phyloP scores from a whole-genome alignment of 768 basidiomycete genomes.

The Hericium rajendrae region DNA sequence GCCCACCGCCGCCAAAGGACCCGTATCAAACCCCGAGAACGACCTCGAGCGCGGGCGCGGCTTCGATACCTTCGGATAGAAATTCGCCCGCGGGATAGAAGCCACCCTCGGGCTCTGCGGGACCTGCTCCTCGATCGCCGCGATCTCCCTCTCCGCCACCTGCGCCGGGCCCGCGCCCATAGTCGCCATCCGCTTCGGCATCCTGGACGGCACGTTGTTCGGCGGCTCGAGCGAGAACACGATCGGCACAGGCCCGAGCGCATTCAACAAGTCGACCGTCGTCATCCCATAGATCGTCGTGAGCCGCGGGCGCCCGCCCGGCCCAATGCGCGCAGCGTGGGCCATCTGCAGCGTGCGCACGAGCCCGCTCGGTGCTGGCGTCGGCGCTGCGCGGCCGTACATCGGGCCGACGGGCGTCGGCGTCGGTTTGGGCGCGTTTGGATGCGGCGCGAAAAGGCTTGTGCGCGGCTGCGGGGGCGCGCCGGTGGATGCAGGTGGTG shows the following conservation, averaged over 20 bases:
- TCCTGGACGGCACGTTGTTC: conserved; percentile 21
- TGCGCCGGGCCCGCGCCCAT: not conserved
- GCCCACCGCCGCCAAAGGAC: conserved; percentile 18
- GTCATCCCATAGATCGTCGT: conserved; percentile 57
- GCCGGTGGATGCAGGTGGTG: conserved; percentile 7
- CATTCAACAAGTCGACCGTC: conserved; percentile 36
- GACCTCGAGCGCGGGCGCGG: conserved; percentile 55
- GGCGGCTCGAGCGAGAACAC: conserved; percentile 47
- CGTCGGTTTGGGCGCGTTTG: conserved; percentile 40
- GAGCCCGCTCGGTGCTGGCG: conserved; percentile 17
- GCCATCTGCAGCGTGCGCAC: conserved; percentile 18
- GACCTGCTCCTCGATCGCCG: not conserved
- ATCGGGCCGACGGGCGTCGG: conserved; percentile 43
- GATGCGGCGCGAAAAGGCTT: conserved; percentile 44
- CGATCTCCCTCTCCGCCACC: not conserved
- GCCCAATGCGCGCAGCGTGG: conserved; percentile 8
- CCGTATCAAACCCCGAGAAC: conserved; percentile 61
- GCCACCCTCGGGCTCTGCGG: not conserved
- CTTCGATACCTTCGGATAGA: conserved; percentile 45
- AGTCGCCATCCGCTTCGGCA: conserved; percentile 1
- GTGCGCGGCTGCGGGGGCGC: conserved; percentile 22
- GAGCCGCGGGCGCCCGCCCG: conserved; percentile 22
- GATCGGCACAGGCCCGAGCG: conserved; percentile 53
- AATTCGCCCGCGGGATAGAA: conserved; percentile 47
- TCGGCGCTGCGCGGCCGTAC: conserved; percentile 35